Conservation (phyloP, 83 land plant species). For the Picea engelmannii region DNA sequence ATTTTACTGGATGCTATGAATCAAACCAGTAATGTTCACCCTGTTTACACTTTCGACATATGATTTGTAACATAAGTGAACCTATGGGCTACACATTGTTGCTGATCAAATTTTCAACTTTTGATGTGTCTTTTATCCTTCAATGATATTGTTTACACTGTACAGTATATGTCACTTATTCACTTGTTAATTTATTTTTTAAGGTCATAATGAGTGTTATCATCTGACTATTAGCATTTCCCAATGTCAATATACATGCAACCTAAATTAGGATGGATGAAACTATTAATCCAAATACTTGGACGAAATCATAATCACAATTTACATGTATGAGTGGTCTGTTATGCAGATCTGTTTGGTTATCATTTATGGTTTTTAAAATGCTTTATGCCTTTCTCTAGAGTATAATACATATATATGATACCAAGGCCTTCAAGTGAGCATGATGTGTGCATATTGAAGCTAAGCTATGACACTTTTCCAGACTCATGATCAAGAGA, state of each 20-base stretch:
- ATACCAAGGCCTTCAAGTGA: neutral
- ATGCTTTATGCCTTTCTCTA: neutral
- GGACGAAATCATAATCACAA: constrained; percentile 94
- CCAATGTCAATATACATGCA: constrained; percentile 43
- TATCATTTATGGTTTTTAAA: constrained; percentile 2
- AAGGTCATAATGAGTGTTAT: neutral
- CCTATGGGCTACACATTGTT: neutral
- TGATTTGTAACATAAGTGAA: neutral
- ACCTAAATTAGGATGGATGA: constrained; percentile 98
- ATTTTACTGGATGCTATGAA: too few relatives aligned
- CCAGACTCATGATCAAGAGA: neutral
- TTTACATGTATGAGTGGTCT: constrained; percentile 65
- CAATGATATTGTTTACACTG: neutral
- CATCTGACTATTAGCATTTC: neutral
- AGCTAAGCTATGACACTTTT: neutral
- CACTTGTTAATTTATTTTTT: neutral
- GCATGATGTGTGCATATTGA: neutral
- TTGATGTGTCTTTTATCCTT: neutral
- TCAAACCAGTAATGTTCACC: too few relatives aligned
- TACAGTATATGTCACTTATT: too few relatives aligned
- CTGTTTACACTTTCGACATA: neutral
- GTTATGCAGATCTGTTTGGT: neutral
- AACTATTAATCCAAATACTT: constrained; percentile 86
- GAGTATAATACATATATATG: neutral
- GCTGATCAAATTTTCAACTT: neutral